Evolutionary conservation across 2,329 filamentous ascomycete genomes (phyloP), one percentile per base, ranked within the genome.

Genomic region (Hysterium pulicare): DNA sequence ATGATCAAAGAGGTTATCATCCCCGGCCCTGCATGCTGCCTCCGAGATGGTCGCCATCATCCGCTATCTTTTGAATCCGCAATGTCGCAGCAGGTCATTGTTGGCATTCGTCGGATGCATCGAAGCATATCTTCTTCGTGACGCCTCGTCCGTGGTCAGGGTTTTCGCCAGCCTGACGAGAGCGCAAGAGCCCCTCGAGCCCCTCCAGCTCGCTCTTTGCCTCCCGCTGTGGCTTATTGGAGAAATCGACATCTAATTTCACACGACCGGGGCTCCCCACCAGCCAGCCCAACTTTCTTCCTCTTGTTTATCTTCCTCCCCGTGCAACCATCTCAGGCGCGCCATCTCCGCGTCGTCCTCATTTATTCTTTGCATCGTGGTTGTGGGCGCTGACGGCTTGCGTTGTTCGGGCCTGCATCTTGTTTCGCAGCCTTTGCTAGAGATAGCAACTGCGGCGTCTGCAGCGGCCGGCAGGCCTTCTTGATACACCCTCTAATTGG

Each of bases 1-100:
- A 30, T 34, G 21, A 8, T 38, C 23, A 44, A 26, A 10, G 16
- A 13, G 37, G 30, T 31, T 40, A 40, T 40, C 37, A 21, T 22
- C 17, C 23, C 24, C 16, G 28, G 37, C 19, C 37, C 9, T 16
- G n/a, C n/a, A 15, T 40, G 23, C 26, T 53, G 48, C 44, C 36
- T 24, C 40, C 20, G 37, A 15, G 16, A 35, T 20, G 33, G n/a
- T 17, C 47, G 38, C 33, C 45, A 41, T 45, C 47, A 36, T 32
- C 30, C 37, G 10, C 36, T 35, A 38, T 26, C 31, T 23, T 11
- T 31, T 16, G 8, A 31, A 16, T 31, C 28, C 16, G 28, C 28
- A 3, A 3, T 31, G 28, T n/a, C n/a, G n/a, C n/a, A n/a, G n/a
- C n/a, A n/a, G n/a, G n/a, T n/a, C n/a, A n/a, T n/a, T n/a, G n/a